Evolutionary conservation across 208 protist species (phyloP), one percentile per base, ranked within the genome.

Genomic region (Vickermania spadyakhi): DNA sequence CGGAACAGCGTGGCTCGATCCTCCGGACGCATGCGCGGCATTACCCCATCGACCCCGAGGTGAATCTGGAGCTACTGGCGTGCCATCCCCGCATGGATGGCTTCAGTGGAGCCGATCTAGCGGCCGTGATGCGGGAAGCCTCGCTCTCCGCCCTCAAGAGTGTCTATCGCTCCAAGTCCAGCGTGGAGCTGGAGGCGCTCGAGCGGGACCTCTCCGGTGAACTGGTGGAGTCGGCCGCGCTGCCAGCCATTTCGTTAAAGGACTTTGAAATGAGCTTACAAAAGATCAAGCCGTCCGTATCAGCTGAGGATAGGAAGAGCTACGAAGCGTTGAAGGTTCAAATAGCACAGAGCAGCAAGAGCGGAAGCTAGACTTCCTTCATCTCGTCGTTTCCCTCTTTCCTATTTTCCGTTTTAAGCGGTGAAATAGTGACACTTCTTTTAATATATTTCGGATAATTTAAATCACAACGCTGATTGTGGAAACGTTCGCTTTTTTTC

Each of bases 41-140:
- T 29, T 94, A 94, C 56, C 96, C 97, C 3, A 66, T 98, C 42
- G 78, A 72, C 30, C 45, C 65, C 0, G 73, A 72, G 42, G 77
- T 98, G 29, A 66, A 96, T 65, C 57, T 99, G 3, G 45, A 72
- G 1, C 49, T 36, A 1, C 75, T 98, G 36, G 97, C 84, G 0
- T 28, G 52, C 3, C 83, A 96, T 57, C 31, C 42, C 28, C 75
- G 84, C 0, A 70, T 96, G 25, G 71, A 96, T 3, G 95, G 96
- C 4, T 98, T 98, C 66, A 97, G 84, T 52, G 97, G 97, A 2
- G 97, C 97, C 3, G 97, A 99, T 74, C 58, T 98, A 7, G 83
- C 89, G 1, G 74, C 85, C 0, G 60, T 98, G 11, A 94, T 97
- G 60, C 87, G 88, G 7, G 96, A 98, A 79, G 96, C 97, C 0